phyloP scores from a whole-genome alignment of 208 protist genomes.

The Trypanosoma boissoni region DNA sequence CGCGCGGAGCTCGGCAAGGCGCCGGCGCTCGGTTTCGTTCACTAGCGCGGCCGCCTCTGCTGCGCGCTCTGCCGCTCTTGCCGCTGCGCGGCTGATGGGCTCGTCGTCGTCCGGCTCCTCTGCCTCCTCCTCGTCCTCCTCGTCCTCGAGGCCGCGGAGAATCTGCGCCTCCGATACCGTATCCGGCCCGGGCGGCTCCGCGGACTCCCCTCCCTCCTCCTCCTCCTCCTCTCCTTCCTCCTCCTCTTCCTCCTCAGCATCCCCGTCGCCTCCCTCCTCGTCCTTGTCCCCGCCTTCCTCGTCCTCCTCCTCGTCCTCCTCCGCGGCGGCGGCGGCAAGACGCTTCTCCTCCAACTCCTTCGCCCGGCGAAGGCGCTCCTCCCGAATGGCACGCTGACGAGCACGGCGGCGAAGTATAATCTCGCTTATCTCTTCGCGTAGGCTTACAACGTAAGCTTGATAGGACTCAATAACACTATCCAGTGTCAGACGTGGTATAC shows the following conservation, averaged over 20 bases:
- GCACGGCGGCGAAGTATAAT: conserved; percentile 58
- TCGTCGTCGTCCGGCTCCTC: conserved; percentile 33
- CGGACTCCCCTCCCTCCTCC: not conserved
- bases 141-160: conserved; percentile 10
- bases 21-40: conserved; percentile 49
- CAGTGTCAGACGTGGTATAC: conserved; percentile 50
- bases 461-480: conserved; percentile 46
- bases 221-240: conserved; percentile 15
- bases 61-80: conserved; percentile 4
- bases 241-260: conserved; percentile 9
- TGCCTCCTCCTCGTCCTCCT: conserved; percentile 45
- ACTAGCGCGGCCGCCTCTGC: conserved; percentile 24
- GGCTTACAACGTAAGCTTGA: conserved; percentile 36
- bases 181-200: not conserved
- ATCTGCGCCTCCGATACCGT: conserved; percentile 11
- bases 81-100: too few species aligned
- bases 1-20: conserved; percentile 52
- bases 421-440: conserved; percentile 45
- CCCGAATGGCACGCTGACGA: conserved; percentile 36
- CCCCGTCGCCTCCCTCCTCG: conserved; percentile 28
- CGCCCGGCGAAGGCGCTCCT: conserved; percentile 20
- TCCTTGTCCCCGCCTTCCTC: conserved; percentile 30
- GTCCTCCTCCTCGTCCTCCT: conserved; percentile 10
- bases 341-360: conserved; percentile 9
- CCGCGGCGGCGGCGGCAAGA: conserved; percentile 13